A percentile compares a stretch with the other conserved stretches of the same genome.
phyloP scores from a whole-genome alignment of 2,329 filamentous ascomycete species.

The Paecilomyces dactylethromorphus region DNA sequence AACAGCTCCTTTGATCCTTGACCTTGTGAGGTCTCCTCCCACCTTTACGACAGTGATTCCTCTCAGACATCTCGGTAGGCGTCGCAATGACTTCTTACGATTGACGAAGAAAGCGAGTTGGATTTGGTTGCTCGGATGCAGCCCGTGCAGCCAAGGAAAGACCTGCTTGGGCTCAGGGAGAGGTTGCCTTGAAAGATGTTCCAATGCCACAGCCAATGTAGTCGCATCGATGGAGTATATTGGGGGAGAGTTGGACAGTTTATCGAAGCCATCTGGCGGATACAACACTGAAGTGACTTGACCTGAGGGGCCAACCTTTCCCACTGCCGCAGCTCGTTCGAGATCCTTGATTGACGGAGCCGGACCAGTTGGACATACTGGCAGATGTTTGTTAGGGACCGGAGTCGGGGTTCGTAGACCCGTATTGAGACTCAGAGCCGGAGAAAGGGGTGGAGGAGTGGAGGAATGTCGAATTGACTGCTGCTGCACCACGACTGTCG shows the following conservation, averaged over 20 bases:
- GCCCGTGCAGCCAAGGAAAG: slow-evolving; percentile 93
- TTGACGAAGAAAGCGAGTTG: slow-evolving; percentile 86
- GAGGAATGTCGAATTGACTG: slow-evolving; percentile 42
- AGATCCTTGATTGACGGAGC: slow-evolving; percentile 26
- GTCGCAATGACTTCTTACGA: slow-evolving; percentile 63
- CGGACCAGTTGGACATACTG: slow-evolving; percentile 79
- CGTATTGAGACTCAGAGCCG: slow-evolving; percentile 53
- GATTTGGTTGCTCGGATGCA: slow-evolving; percentile 81
- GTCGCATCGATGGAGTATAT: slow-evolving; percentile 68
- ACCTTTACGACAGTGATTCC: slow-evolving; percentile 83
- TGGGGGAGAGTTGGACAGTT: slow-evolving; percentile 49
- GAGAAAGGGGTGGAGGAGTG: slow-evolving; percentile 40
- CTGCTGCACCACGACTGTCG: slow-evolving; percentile 43
- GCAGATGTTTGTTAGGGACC: slow-evolving; percentile 83
- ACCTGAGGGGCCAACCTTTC: neutral
- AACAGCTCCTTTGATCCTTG: slow-evolving; percentile 81
- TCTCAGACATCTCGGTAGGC: slow-evolving; percentile 69
- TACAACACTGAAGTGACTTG: slow-evolving; percentile 62
- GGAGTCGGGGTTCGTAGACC: slow-evolving; percentile 51
- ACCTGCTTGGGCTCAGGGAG: slow-evolving; percentile 78
- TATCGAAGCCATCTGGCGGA: slow-evolving; percentile 61
- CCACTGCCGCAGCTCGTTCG: neutral
- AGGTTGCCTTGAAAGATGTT: slow-evolving; percentile 70
- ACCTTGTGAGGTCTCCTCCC: slow-evolving; percentile 66
- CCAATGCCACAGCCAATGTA: slow-evolving; percentile 64